phyloP scores from a whole-genome alignment of 345 rosid genomes.

The Syzygium oleosum region DNA sequence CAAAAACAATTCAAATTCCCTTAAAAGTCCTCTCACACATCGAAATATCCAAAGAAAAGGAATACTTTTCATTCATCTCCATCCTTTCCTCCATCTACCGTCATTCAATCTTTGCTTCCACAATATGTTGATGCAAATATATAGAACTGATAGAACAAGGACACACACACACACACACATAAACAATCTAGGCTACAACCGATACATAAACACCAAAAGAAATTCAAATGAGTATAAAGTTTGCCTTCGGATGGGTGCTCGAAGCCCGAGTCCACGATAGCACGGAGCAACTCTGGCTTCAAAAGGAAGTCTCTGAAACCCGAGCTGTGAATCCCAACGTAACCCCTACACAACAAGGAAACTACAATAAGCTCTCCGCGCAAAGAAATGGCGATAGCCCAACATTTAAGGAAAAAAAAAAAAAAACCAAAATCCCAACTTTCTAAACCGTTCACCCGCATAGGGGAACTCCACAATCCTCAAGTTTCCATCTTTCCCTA shows the following conservation, averaged over 20 bases:
- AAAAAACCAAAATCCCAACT: neutral
- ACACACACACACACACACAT: neutral
- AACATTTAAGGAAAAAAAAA: neutral
- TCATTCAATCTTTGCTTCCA: neutral
- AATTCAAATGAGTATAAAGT: neutral
- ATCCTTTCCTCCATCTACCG: neutral
- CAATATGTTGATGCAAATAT: neutral
- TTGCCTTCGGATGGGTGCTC: slow-evolving; percentile 99
- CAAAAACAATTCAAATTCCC: neutral
- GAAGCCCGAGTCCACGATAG: slow-evolving; percentile 97
- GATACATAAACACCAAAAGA: neutral
- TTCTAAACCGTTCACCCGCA: neutral
- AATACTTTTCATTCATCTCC: neutral
- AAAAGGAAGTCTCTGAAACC: slow-evolving; percentile 99
- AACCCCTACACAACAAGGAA: slow-evolving; percentile 49
- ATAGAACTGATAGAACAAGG: neutral
- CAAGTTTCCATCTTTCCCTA: neutral
- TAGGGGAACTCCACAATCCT: neutral
- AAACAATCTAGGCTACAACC: neutral
- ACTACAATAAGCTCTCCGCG: neutral
- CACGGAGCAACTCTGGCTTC: slow-evolving; percentile 97
- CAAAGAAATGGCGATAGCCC: neutral
- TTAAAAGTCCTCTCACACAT: neutral
- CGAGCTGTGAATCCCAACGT: slow-evolving; percentile 97
- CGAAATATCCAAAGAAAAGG: neutral